phyloP scores from a whole-genome alignment of 805 yeast species.

The Hanseniaspora valbyensis region DNA sequence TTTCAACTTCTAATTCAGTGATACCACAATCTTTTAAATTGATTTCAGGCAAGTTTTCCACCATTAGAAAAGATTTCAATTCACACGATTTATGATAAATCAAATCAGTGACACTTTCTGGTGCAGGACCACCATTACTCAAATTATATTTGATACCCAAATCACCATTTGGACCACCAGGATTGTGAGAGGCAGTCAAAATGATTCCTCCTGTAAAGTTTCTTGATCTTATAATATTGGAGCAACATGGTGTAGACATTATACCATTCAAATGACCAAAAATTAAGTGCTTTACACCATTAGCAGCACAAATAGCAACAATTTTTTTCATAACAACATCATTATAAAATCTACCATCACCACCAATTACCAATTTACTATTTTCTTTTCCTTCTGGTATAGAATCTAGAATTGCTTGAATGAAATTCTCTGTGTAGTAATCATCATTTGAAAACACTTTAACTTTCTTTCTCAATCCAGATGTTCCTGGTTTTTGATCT shows the following conservation, averaged over 20 bases:
- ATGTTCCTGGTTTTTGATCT: constrained; percentile 97
- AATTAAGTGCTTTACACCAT: constrained; percentile 74
- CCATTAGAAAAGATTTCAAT: constrained; percentile 50
- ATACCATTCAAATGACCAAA: constrained; percentile 74
- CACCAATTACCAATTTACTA: constrained; percentile 81
- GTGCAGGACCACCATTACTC: constrained; percentile 96
- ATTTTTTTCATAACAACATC: constrained; percentile 70
- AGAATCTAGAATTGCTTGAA: constrained; percentile 73
- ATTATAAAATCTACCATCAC: constrained; percentile 92
- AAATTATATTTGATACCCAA: constrained; percentile 92
- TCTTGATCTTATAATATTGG: constrained; percentile 71
- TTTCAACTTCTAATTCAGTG: constrained; percentile 14
- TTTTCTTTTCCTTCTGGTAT: constrained; percentile 79
- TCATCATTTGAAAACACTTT: constrained; percentile 60
- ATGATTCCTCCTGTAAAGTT: constrained; percentile 88
- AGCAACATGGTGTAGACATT: constrained; percentile 91
- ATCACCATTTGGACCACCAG: constrained; percentile 90
- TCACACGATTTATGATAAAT: constrained; percentile 60
- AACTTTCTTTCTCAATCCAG: constrained; percentile 90
- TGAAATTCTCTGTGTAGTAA: constrained; percentile 84
- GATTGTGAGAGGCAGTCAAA: constrained; percentile 92
- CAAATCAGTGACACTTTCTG: constrained; percentile 82
- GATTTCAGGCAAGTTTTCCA: constrained; percentile 48
- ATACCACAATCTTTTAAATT: constrained; percentile 52
- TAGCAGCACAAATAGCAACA: constrained; percentile 76